phyloP scores from a whole-genome alignment of 768 basidiomycete genomes.

The Leccinum uliginosum region DNA sequence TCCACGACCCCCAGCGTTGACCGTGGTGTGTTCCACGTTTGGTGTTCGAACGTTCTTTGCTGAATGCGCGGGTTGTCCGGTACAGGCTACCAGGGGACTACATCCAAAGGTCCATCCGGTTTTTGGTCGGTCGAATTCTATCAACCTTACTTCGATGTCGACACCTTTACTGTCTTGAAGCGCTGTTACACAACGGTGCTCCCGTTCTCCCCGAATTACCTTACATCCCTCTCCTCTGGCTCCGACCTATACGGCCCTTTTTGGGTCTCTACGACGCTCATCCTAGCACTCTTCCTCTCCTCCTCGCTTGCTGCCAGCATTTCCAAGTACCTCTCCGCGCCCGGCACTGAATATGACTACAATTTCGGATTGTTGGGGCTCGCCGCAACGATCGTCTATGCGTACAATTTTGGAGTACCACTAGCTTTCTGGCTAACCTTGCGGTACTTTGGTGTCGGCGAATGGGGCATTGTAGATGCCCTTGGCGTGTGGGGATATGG shows the following conservation, averaged over 20 bases:
- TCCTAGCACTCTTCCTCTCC: constrained; percentile 89
- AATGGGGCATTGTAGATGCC: constrained; percentile 86
- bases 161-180: constrained; percentile 70
- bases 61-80: neutral
- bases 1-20: constrained; percentile 38
- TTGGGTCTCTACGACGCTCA: constrained; percentile 95
- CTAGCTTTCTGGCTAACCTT: constrained; percentile 79
- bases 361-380: constrained; percentile 84
- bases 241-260: constrained; percentile 86
- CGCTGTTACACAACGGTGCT: constrained; percentile 76
- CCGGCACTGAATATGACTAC: constrained; percentile 59
- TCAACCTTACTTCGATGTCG: constrained; percentile 84
- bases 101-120: constrained; percentile 44
- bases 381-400: constrained; percentile 79
- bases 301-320: constrained; percentile 90
- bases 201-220: constrained; percentile 64
- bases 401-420: constrained; percentile 82
- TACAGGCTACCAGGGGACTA: constrained; percentile 53
- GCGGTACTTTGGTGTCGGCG: constrained; percentile 81
- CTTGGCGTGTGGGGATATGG: constrained; percentile 78
- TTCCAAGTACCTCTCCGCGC: constrained; percentile 73
- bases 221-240: constrained; percentile 52
- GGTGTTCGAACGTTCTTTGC: neutral
- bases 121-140: constrained; percentile 88
- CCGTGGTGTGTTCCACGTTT: constrained; percentile 37